Evolutionary conservation across 1,284 basidiomycete species (phyloP), one percentile per base, ranked within the genome.

Genomic region (Fereydounia khargensis): DNA sequence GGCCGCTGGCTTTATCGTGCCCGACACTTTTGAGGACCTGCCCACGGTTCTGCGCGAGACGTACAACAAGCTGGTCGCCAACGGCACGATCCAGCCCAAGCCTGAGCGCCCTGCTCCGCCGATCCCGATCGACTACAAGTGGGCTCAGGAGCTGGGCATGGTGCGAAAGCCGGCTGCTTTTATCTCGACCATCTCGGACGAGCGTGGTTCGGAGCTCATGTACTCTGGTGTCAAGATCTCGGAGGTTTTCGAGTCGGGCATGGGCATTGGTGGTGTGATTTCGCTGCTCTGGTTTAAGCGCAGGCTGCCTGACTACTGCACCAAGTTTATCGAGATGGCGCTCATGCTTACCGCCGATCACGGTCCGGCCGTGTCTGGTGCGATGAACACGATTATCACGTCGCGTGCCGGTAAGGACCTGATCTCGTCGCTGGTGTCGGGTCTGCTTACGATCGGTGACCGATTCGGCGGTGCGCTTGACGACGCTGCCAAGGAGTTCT

Each of bases 121-220:
- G 61, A 97, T 97, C 77, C 94, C 94, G 21, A 94, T 97, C 89
- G 94, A 98, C 81, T 98, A 97, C 87, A 95, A 97, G 82, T 97
- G 94, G 94, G 94, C 94, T 34, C 78, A 81, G 81, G 94, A 97
- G 81, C 86, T 97, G 49, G 94, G 94, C 50, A 86, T 97, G 77
- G 92, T 98, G 78, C 87, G 94, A 76, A 97, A 97, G 81, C 94
- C 94, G 31, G 92, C 94, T 34, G 91, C 94, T 11, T 98, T 98
- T 83, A 97, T 98, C 81, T 96, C 92, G 42, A 97, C 95, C 65
- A 98, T 98, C 79, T 96, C 91, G 50, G 95, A 98, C 80, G 95
- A 98, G 83, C 89, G 94, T 76, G 94, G 94, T 3, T 91, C 96
- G 78, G 95, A 98, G 81, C 84, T 98, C 56, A 81, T 98, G 75